phyloP scores from a whole-genome alignment of 768 basidiomycete genomes.

The Mycena filopes region DNA sequence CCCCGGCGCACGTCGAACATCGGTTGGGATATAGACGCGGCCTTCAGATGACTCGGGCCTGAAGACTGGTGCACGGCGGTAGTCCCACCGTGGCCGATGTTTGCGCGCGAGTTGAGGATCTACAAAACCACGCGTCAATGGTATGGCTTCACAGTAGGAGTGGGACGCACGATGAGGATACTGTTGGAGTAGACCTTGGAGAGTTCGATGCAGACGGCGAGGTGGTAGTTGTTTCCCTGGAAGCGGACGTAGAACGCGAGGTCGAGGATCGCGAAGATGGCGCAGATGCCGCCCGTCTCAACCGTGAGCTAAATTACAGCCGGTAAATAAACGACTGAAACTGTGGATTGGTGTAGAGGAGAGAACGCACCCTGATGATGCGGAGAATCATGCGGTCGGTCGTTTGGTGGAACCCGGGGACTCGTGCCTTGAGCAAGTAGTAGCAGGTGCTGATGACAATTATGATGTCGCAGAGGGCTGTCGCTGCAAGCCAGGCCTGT shows the following conservation, averaged over 20 bases:
- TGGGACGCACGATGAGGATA: slow-evolving; percentile 13
- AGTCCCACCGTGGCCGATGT: slow-evolving; percentile 11
- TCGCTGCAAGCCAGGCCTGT: slow-evolving; percentile 38
- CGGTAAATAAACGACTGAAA: background rate
- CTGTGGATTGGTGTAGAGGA: too few species aligned
- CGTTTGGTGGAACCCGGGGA: slow-evolving; percentile 16
- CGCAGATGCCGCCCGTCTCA: slow-evolving; percentile 34
- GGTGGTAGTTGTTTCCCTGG: slow-evolving; percentile 31
- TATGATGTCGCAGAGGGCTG: slow-evolving; percentile 36
- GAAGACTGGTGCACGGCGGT: background rate
- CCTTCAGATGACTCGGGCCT: background rate
- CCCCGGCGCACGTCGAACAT: too few species aligned
- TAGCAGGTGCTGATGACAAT: slow-evolving; percentile 36
- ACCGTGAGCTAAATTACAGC: slow-evolving; percentile 28
- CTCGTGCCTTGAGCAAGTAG: slow-evolving; percentile 32
- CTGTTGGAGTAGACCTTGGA: slow-evolving; percentile 38
- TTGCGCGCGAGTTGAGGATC: slow-evolving; percentile 22
- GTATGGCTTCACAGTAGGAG: background rate
- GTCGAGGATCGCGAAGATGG: slow-evolving; percentile 32
- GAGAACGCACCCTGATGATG: slow-evolving; percentile 8
- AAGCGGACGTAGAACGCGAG: slow-evolving; percentile 33
- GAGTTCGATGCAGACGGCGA: slow-evolving; percentile 26
- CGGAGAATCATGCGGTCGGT: slow-evolving; percentile 26
- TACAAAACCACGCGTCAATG: background rate
- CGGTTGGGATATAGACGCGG: too few species aligned